Evolutionary conservation across 108 stramenopile genomes (phyloP), one percentile per base, ranked within the genome.

Genomic region (Pseudonitzschia delicatissima): DNA sequence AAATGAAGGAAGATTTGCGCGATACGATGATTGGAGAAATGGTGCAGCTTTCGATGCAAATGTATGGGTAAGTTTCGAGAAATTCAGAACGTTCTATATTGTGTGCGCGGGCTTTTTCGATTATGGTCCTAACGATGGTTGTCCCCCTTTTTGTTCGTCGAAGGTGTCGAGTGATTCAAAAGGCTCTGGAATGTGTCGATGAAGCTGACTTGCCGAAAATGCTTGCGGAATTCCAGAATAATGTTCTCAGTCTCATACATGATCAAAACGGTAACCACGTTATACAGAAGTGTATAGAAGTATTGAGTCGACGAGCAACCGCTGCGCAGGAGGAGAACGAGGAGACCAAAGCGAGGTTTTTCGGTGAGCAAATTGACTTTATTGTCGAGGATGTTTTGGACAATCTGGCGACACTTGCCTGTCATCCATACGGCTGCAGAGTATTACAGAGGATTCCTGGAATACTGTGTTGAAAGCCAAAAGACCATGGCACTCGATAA

Each of bases 201-300:
- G 81, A 91, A 45, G 74, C 83, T 27, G 87, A 90, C 62, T 73
- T 96, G 28, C 74, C 88, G 21, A 77, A 78, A 25, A 74, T 98
- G 28, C 77, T 98, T 18, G 48, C 52, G 6, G 97, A 98, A 66
- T 95, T 98, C 45, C 81, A 94, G 5, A 76, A 83, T 12, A 77
- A 93, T 70, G 95, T 93, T n/a, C 72, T 96, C 47, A 81, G 77
- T 51, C 96, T 94, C 65, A 96, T 98, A 28, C 96, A 97, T 50
- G 97, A 98, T 67, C 95, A 96, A 64, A 96, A 98, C 66, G 97
- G 96, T 9, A 98, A 98, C 76, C 97, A 98, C 70, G 97, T 98
- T 15, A 96, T 97, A 64, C 97, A 98, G 70, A 98, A 98, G 68
- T 91, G 91, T 67, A 86, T 98, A 49, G 95, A 98, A 76, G 88